Percentiles rank a stretch among this genome's conserved stretches.
Evolutionary conservation across 345 rosid genomes (phyloP).

Genomic region (Anastatica hierochuntica): DNA sequence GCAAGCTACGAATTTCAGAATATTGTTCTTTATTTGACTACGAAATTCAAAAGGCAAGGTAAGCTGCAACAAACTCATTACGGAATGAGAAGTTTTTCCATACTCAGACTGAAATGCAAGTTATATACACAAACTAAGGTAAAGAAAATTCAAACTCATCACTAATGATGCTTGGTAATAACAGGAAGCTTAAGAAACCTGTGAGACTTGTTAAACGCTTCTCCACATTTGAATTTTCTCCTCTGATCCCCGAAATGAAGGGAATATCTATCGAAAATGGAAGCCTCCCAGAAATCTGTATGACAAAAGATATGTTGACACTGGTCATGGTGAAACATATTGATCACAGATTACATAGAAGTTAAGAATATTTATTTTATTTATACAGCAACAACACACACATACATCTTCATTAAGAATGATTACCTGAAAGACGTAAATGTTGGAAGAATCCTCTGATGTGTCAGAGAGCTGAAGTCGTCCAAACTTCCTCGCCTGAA

Average conservation of each 20-base stretch:
- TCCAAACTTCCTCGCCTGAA: conserved; percentile 51
- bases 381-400: background rate
- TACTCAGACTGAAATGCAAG: conserved; percentile 7
- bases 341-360: conserved; percentile 1
- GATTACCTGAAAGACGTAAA: conserved; percentile 76
- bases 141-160: conserved; percentile 2
- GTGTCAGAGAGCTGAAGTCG: conserved; percentile 67
- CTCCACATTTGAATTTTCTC: conserved; percentile 38
- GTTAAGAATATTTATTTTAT: background rate
- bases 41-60: background rate
- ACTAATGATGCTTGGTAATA: conserved; percentile 1
- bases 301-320: conserved; percentile 7
- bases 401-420: conserved; percentile 7
- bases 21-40: background rate
- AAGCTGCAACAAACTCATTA: background rate
- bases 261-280: conserved; percentile 70
- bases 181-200: conserved; percentile 36
- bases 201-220: conserved; percentile 64
- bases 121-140: background rate
- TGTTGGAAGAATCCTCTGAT: conserved; percentile 51
- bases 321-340: background rate
- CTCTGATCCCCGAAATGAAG: conserved; percentile 58
- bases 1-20: background rate
- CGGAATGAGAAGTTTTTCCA: background rate
- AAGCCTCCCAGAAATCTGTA: conserved; percentile 66